These are phyloP conservation scores for Massariosphaeria phaeospora DNA, from an alignment of 495 filamentous ascomycete genomes.

Conservation along the genomic window DNA sequence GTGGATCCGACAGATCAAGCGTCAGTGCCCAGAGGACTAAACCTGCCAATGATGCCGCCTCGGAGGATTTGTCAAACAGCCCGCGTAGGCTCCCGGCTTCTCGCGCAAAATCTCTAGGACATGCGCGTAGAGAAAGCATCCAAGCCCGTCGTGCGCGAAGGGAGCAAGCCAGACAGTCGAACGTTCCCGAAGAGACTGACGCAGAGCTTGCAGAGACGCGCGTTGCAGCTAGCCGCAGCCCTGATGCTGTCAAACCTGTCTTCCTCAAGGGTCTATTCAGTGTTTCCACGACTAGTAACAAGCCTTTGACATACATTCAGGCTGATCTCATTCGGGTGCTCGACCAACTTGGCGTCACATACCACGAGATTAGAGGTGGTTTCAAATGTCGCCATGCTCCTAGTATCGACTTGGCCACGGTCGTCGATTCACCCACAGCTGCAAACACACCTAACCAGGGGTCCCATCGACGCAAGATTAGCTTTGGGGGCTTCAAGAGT, in stretches of 20 bases:
- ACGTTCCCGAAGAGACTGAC: constrained; percentile 79
- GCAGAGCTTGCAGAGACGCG: constrained; percentile 48
- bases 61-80: constrained; percentile 43
- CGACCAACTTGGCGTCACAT: constrained; percentile 80
- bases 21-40: constrained; percentile 41
- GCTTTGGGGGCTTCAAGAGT: constrained; percentile 67
- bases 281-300: constrained; percentile 92
- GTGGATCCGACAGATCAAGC: constrained; percentile 69
- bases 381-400: constrained; percentile 85
- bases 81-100: constrained; percentile 54
- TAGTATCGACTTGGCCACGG: constrained; percentile 79
- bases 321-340: constrained; percentile 89
- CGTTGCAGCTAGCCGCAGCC: constrained; percentile 42
- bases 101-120: constrained; percentile 84
- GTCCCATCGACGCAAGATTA: constrained; percentile 74
- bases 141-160: constrained; percentile 71
- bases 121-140: constrained; percentile 84
- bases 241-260: constrained; percentile 78
- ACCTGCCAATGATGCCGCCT: constrained; percentile 39
- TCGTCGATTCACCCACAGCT: constrained; percentile 36
- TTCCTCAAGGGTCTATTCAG: constrained; percentile 97
- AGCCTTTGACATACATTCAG: constrained; percentile 76
- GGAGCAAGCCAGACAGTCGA: constrained; percentile 60
- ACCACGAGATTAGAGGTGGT: constrained; percentile 84
- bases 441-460: constrained; percentile 44